Conservation (phyloP, 1,139 yeast genomes). For the Meyerozyma elateridarum region DNA sequence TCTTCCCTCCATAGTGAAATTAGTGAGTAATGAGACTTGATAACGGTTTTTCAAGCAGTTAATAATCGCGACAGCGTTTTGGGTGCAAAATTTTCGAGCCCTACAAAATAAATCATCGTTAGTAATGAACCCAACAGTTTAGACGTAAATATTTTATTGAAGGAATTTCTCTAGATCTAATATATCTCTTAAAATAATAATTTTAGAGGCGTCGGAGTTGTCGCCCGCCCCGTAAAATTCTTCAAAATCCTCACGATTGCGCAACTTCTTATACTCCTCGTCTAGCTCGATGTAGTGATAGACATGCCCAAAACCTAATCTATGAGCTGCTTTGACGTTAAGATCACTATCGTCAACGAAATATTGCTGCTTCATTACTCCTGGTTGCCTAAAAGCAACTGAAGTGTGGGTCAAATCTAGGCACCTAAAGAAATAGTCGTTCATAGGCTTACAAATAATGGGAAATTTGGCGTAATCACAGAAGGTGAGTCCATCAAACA, state of each 20-base stretch:
- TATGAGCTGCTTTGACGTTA: conserved; percentile 54
- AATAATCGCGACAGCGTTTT: no score
- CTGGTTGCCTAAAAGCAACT: conserved; percentile 31
- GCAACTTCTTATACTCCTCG: conserved; percentile 33
- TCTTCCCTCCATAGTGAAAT: conserved; percentile 13
- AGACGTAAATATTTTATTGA: conserved; percentile 9
- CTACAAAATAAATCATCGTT: no score
- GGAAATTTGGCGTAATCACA: conserved; percentile 75
- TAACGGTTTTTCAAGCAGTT: no score
- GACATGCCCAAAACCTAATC: conserved; percentile 48
- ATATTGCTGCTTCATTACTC: conserved; percentile 29
- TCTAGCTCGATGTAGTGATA: conserved; percentile 56
- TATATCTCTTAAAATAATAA: conserved; percentile 28
- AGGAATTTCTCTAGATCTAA: conserved; percentile 21
- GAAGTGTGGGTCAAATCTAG: conserved; percentile 59
- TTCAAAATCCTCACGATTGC: conserved; percentile 24
- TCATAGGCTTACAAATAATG: conserved; percentile 84
- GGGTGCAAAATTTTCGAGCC: conserved; percentile 4
- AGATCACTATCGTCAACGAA: conserved; percentile 82
- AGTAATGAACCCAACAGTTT: no score
- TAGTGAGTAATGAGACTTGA: no score
- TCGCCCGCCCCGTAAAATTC: conserved; percentile 34
- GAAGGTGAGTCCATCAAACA: conserved; percentile 88
- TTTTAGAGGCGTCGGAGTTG: conserved; percentile 22
- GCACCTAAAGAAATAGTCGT: conserved; percentile 46